These are phyloP conservation scores for Arabidopsis hybrid DNA, from an alignment of 441 rosid species.

Conservation along the genomic window DNA sequence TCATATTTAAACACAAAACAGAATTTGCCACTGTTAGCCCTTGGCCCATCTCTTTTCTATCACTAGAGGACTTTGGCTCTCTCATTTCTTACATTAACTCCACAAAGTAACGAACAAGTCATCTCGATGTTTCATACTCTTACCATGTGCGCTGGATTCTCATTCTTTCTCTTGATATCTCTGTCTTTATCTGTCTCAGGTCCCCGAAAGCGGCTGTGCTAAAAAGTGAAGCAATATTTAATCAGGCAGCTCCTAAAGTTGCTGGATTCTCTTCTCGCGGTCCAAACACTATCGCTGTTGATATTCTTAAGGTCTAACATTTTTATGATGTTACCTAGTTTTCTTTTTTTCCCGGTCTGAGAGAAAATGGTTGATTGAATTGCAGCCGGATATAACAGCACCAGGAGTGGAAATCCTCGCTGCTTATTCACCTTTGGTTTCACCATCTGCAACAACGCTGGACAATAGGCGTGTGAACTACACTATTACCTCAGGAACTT, in stretches of 20 bases:
- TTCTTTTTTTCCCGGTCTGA: background rate
- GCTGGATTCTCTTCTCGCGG: conserved; percentile 38
- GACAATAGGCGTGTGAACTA: conserved; percentile 40
- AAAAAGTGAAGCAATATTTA: conserved; percentile 29
- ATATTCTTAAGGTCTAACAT: conserved; percentile 28
- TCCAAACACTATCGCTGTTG: conserved; percentile 29
- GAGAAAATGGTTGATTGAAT: background rate
- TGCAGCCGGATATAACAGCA: conserved; percentile 57
- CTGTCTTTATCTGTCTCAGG: conserved; percentile 33
- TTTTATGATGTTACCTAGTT: background rate
- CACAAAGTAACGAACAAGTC: conserved; percentile 25
- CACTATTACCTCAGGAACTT: conserved; percentile 51
- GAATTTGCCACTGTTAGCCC: background rate
- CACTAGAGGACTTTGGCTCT: conserved; percentile 12
- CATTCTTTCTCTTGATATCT: background rate
- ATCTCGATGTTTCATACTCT: background rate
- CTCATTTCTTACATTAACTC: conserved; percentile 33
- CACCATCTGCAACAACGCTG: background rate
- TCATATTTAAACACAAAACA: background rate
- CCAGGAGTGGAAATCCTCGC: conserved; percentile 59
- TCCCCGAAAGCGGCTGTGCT: conserved; percentile 38
- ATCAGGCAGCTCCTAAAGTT: conserved; percentile 22
- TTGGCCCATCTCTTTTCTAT: background rate
- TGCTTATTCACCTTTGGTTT: conserved; percentile 44
- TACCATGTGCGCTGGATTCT: background rate